These are phyloP conservation scores for Atalantia buxifolia DNA, from an alignment of 345 rosid species.

Conservation along the genomic window DNA sequence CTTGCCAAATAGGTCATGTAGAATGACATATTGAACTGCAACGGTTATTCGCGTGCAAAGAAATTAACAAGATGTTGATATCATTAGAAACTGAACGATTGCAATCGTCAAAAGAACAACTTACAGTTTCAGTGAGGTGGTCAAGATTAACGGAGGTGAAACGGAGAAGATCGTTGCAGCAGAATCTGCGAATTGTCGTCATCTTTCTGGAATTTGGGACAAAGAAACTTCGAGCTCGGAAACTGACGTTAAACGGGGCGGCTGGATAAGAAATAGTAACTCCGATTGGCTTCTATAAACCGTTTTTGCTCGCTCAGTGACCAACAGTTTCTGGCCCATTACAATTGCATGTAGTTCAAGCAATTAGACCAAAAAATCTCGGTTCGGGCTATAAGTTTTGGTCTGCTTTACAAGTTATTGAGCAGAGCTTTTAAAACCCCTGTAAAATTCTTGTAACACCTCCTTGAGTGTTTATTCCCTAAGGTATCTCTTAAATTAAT, in stretches of 20 bases:
- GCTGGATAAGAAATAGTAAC: background rate
- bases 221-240: background rate
- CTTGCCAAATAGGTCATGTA: slow-evolving; percentile 97
- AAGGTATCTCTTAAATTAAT: too few species aligned
- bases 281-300: background rate
- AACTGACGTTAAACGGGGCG: background rate
- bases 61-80: background rate
- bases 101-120: background rate
- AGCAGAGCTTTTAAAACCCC: too few species aligned
- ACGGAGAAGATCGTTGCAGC: slow-evolving; percentile 93
- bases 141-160: slow-evolving; percentile 81
- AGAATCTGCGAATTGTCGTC: slow-evolving; percentile 89
- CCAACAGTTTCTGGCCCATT: background rate
- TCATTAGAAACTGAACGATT: background rate
- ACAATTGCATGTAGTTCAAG: too few species aligned
- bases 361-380: background rate
- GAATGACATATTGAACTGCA: slow-evolving; percentile 91
- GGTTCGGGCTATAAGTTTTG: background rate
- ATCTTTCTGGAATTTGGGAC: slow-evolving; percentile 32
- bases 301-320: background rate
- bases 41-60: background rate
- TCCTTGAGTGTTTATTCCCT: too few species aligned
- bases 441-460: too few species aligned
- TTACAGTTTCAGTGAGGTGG: slow-evolving; percentile 93
- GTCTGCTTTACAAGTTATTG: too few species aligned